Evolutionary conservation across 129 eudicot species (phyloP).

Genomic region (Apium graveolens): DNA sequence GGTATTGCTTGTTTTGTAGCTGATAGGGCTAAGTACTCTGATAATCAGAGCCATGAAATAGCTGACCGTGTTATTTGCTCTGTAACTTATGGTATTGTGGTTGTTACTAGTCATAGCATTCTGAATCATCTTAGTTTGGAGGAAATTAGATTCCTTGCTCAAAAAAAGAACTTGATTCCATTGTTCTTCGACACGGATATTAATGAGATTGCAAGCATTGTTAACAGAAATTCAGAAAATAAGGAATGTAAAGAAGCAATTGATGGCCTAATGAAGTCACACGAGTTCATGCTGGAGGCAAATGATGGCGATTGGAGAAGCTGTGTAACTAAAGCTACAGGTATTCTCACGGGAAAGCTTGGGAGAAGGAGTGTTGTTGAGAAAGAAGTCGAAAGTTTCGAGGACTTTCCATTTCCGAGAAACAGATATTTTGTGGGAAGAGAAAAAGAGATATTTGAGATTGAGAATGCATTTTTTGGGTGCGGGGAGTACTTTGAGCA

Average conservation of each 20-base stretch:
- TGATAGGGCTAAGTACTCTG: constrained; percentile 68
- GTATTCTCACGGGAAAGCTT: constrained; percentile 55
- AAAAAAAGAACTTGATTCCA: constrained; percentile 82
- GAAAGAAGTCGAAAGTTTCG: constrained; percentile 35
- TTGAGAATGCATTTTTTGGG: constrained; percentile 64
- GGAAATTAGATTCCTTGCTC: constrained; percentile 79
- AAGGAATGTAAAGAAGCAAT: constrained; percentile 70
- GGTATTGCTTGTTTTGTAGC: constrained; percentile 88
- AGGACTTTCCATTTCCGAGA: constrained; percentile 56
- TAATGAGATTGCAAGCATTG: constrained; percentile 28
- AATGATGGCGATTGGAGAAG: constrained; percentile 71
- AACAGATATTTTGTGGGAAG: constrained; percentile 65
- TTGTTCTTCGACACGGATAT: constrained; percentile 56
- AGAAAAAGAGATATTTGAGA: constrained; percentile 68
- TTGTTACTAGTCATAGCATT: constrained; percentile 47
- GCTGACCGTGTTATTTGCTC: constrained; percentile 89
- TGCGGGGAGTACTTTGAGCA: constrained; percentile 39
- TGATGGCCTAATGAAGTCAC: constrained; percentile 55
- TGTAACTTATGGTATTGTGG: constrained; percentile 64
- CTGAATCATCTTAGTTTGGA: constrained; percentile 59
- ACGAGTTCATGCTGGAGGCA: constrained; percentile 56
- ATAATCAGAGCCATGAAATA: constrained; percentile 78
- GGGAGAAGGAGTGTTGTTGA: constrained; percentile 77
- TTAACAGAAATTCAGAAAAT: constrained; percentile 35
- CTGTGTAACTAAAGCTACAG: constrained; percentile 58